Base-by-base conservation (phyloP, 2,329 filamentous ascomycete species). In the Fusarium chlamydosporum region DNA sequence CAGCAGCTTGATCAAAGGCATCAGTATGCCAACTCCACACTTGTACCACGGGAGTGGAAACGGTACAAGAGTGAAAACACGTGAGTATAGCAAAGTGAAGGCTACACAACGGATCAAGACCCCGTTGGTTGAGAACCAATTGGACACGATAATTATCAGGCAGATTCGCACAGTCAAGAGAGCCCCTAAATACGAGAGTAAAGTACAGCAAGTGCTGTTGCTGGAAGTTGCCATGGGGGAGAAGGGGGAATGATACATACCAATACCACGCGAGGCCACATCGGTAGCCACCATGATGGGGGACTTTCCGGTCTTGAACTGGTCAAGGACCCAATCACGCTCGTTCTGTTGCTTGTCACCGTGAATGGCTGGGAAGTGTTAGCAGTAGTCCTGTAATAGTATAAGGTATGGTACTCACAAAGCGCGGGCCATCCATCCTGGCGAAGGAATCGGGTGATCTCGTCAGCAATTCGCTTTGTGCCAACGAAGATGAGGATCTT, bases 271-370 rank as follows among this genome's bases (percentile, higher is more conserved):
- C 80, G 96, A 98, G 84, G 96, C 96, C 84, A 99, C 96, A 79
- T 98, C 96, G 73, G 96, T 99, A 84, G 96, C 96, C 85, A 99
- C 96, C 94, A 99, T 97, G 89, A 99, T 97, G 80, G 96, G 96
- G 85, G 94, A 97, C 88, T 98, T 97, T 84, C 94, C 94, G 72
- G 92, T 93, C 90, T 98, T 99, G 90, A 99, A 99, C 82, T 98
- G 95, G 82, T 98, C 96, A 79, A 99, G 87, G 77, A 98, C 96
- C 94, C 96, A 98, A 82, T 98, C 96, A 85, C 96, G 94, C 86
- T 99, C 96, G 82, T 97, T 97, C 80, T 99, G 96, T 80, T 97
- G 94, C 87, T 98, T 98, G 85, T 98, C 96, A 79, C 96, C 96
- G 86, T 99, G 96, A 75, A 99, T 98, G 68, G 96, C 93, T 96